These are phyloP conservation scores for Puccinia hordei DNA, from an alignment of 1,284 basidiomycete species.

Conservation along the genomic window DNA sequence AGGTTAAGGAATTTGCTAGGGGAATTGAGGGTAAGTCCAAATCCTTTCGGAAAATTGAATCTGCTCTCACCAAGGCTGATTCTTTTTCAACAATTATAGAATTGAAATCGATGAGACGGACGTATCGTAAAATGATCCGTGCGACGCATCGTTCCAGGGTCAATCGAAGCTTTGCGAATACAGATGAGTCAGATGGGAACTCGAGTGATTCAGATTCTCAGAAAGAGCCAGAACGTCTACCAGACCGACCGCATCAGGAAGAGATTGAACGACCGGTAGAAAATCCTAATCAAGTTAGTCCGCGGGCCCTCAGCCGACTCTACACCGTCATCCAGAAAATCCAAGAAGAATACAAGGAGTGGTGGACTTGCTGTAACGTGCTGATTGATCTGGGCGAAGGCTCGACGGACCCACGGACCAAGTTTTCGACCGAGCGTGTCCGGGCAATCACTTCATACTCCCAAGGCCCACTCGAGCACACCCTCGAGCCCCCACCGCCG, in stretches of 20 bases:
- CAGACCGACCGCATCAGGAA: neutral
- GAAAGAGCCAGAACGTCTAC: constrained; percentile 19
- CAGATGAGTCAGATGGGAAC: constrained; percentile 16
- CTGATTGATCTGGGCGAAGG: constrained; percentile 51
- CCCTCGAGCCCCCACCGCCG: neutral
- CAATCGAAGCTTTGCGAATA: neutral
- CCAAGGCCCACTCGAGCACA: neutral
- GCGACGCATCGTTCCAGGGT: constrained; percentile 4
- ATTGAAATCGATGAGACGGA: constrained; percentile 41
- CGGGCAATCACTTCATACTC: constrained; percentile 11
- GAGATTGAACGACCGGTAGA: neutral
- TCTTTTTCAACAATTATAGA: constrained; percentile 1
- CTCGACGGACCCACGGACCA: constrained; percentile 18
- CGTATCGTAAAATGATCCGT: constrained; percentile 41
- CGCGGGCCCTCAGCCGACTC: constrained; percentile 26
- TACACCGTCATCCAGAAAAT: constrained; percentile 34
- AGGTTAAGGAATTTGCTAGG: constrained; percentile 49
- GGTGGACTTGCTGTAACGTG: constrained; percentile 50
- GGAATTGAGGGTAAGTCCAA: constrained; percentile 38
- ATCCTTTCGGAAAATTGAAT: neutral
- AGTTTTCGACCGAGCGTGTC: constrained; percentile 17
- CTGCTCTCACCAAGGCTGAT: neutral
- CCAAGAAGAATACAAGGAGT: constrained; percentile 43
- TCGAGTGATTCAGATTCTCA: constrained; percentile 37
- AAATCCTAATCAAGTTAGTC: constrained; percentile 34